phyloP scores from a whole-genome alignment of 371 early-diverging fungal genomes.

The Rhizopus delemar region DNA sequence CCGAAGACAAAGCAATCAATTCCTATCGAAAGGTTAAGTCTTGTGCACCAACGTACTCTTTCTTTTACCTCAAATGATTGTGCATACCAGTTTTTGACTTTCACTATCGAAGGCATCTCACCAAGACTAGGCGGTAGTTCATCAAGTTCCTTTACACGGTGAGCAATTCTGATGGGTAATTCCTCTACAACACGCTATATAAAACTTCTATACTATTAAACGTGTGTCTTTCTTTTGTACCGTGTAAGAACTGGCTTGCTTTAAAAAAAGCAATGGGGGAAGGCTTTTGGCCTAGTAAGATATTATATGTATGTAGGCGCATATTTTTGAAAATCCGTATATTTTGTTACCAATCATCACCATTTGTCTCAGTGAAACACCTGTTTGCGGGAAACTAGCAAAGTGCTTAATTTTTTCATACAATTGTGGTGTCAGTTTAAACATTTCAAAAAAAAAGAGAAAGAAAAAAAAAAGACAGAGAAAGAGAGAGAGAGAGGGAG shows the following conservation, averaged over 20 bases:
- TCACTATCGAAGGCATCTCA: constrained; percentile 87
- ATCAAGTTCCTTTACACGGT: constrained; percentile 94
- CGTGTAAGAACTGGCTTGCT: constrained; percentile 89
- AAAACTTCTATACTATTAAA: neutral
- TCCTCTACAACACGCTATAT: constrained; percentile 62
- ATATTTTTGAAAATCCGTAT: constrained; percentile 9
- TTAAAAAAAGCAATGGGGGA: constrained; percentile 82
- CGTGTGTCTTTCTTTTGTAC: constrained; percentile 29
- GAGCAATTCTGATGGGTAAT: constrained; percentile 94
- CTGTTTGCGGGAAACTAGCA: constrained; percentile 85
- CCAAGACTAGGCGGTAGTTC: constrained; percentile 83
- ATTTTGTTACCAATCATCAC: constrained; percentile 25
- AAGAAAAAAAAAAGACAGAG: constrained; percentile 6
- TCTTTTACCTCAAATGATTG: constrained; percentile 81
- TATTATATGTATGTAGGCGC: neutral
- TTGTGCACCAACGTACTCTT: neutral
- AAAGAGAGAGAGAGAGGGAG: constrained; percentile 5
- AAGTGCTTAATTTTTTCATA: constrained; percentile 73
- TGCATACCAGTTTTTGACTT: constrained; percentile 95
- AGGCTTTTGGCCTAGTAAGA: constrained; percentile 71
- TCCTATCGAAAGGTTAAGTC: constrained; percentile 47
- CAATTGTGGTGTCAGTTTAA: constrained; percentile 62
- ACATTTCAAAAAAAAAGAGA: constrained; percentile 35
- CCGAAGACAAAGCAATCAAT: constrained; percentile 70
- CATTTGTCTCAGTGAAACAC: constrained; percentile 86